Percentiles rank a stretch among this genome's conserved stretches.
Conservation (phyloP, 352 stramenopile genomes). For the Plasmopara muralis region DNA sequence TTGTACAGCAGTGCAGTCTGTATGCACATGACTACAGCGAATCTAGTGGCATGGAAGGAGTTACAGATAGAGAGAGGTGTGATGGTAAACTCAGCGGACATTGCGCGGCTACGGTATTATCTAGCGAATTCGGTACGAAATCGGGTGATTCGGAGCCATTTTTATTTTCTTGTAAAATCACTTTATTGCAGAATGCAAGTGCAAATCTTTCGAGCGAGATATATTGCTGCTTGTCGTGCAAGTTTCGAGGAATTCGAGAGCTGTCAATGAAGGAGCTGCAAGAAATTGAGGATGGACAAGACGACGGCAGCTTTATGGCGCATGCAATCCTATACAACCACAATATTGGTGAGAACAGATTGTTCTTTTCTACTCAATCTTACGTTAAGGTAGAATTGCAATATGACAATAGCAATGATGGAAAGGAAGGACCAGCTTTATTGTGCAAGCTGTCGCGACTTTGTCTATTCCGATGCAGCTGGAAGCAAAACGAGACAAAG, state of each 20-base stretch:
- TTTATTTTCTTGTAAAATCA: no score
- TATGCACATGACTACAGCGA: no score
- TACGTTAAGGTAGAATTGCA: no score
- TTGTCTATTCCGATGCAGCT: slow-evolving; percentile 43
- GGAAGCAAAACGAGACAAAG: slow-evolving; percentile 17
- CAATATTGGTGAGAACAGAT: slow-evolving; percentile 31
- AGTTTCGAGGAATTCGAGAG: slow-evolving; percentile 39
- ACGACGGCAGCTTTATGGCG: slow-evolving; percentile 49
- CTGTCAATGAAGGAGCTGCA: slow-evolving; percentile 13
- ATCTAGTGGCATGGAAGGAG: no score
- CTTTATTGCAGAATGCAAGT: slow-evolving; percentile 8
- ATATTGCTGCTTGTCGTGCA: slow-evolving; percentile 47
- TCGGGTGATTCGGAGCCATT: no score
- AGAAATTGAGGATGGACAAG: slow-evolving; percentile 18
- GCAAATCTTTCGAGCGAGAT: slow-evolving; percentile 17
- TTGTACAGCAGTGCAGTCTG: no score
- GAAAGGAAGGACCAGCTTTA: slow-evolving; percentile 43
- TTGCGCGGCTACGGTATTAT: no score
- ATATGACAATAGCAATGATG: slow-evolving; percentile 30
- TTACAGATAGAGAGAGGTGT: no score
- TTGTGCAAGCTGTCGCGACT: slow-evolving; percentile 51
- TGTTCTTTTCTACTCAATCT: neutral
- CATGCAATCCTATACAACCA: slow-evolving; percentile 56
- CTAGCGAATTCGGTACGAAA: no score
- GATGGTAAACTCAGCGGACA: no score